These are phyloP conservation scores for Myochromella boudieri DNA, from an alignment of 768 basidiomycete genomes.

Conservation along the genomic window DNA sequence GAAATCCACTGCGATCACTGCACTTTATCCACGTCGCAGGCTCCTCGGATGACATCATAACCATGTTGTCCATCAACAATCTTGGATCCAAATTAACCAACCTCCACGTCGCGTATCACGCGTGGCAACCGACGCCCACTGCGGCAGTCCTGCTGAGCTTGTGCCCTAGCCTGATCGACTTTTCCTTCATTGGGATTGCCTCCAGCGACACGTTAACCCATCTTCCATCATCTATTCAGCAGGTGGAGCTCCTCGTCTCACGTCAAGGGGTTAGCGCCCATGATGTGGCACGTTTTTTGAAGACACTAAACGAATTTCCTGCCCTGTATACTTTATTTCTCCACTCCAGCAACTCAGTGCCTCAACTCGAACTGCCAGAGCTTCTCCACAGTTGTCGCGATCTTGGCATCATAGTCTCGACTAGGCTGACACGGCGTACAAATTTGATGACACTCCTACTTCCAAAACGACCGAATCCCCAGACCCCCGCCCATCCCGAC, in stretches of 20 bases:
- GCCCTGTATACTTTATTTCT: too few species aligned
- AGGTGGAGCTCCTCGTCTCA: not conserved
- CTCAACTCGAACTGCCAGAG: too few species aligned
- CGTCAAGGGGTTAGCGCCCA: not conserved
- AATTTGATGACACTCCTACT: too few species aligned
- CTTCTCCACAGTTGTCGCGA: too few species aligned
- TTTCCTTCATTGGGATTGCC: not conserved
- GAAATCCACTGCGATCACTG: not conserved
- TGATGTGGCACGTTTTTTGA: not conserved
- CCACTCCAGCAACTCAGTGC: too few species aligned
- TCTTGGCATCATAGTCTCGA: too few species aligned
- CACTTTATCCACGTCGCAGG: not conserved
- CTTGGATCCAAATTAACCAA: not conserved
- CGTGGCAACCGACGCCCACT: not conserved
- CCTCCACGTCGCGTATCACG: not conserved
- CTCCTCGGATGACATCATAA: not conserved
- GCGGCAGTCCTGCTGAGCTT: too few species aligned
- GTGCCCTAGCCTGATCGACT: not conserved
- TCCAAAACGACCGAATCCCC: too few species aligned
- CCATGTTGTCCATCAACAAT: not conserved
- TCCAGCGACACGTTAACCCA: not conserved
- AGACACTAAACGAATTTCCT: too few species aligned
- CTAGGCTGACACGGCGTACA: too few species aligned
- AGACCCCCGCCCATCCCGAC: too few species aligned
- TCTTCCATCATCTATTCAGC: not conserved